A percentile compares a stretch with the other conserved stretches of the same genome.
Conservation (phyloP, 2,329 filamentous ascomycete species). For the Fusarium anthophilum region DNA sequence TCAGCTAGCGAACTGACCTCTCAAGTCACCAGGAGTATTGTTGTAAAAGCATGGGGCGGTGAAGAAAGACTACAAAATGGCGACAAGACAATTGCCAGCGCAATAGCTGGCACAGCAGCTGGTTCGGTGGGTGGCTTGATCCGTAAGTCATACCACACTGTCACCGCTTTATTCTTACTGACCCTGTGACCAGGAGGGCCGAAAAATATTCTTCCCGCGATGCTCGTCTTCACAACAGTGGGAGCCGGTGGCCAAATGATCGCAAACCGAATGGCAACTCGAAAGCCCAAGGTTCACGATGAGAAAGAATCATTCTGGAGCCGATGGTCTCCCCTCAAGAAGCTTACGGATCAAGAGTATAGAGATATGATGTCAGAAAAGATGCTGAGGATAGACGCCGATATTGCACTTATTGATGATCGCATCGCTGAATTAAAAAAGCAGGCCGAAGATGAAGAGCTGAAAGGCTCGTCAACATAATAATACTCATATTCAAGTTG, state of each 20-base stretch:
- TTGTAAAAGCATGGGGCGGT: constrained; percentile 59
- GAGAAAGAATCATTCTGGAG: constrained; percentile 60
- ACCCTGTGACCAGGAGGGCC: constrained; percentile 56
- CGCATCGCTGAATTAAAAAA: constrained; percentile 63
- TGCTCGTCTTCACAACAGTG: constrained; percentile 58
- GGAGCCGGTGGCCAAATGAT: constrained; percentile 54
- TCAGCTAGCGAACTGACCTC: constrained; percentile 13
- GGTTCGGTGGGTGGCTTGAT: constrained; percentile 67
- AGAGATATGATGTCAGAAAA: constrained; percentile 75
- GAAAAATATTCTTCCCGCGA: constrained; percentile 61
- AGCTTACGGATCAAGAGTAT: constrained; percentile 78
- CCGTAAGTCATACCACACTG: constrained; percentile 52
- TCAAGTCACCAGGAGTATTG: constrained; percentile 59
- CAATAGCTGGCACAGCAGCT: constrained; percentile 75
- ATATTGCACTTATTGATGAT: constrained; percentile 82
- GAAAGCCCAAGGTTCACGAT: constrained; percentile 48
- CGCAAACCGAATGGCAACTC: constrained; percentile 45
- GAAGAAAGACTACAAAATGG: constrained; percentile 62
- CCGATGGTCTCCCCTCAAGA: constrained; percentile 76
- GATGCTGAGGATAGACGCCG: constrained; percentile 74
- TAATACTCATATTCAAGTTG: not conserved
- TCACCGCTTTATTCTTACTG: constrained; percentile 9
- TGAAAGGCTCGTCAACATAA: constrained; percentile 11
- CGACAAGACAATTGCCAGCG: constrained; percentile 74
- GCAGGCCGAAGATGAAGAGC: constrained; percentile 14